These are phyloP conservation scores for Magnusiomyces fungicola DNA, from an alignment of 1,139 yeast species.

Conservation along the genomic window DNA sequence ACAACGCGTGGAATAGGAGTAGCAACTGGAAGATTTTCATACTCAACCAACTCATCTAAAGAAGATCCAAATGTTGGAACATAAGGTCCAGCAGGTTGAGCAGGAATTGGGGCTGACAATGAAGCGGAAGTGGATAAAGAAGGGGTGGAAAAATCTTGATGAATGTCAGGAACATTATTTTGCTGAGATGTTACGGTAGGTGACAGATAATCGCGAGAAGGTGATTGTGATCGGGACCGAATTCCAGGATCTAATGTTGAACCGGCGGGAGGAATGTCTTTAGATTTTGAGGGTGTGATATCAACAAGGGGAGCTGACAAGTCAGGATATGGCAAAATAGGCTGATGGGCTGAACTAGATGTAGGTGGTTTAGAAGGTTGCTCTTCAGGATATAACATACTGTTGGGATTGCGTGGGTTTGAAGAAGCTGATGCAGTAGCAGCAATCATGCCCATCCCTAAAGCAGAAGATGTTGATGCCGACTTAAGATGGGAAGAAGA, in stretches of 20 bases:
- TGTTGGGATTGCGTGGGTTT: neutral
- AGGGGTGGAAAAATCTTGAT: no score
- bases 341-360: neutral
- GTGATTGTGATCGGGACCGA: neutral
- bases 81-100: neutral
- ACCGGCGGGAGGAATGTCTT: no score
- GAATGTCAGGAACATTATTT: no score
- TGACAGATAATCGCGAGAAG: no score
- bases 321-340: constrained; percentile 1
- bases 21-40: constrained; percentile 55
- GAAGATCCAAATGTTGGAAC: constrained; percentile 48
- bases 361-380: neutral
- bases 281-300: no score
- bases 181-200: no score
- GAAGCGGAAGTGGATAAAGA: no score
- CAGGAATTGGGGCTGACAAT: no score
- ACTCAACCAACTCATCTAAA: constrained; percentile 63
- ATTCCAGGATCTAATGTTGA: no score
- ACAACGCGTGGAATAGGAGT: constrained; percentile 73
- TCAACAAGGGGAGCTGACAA: no score
- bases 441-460: neutral
- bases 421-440: neutral
- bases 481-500: neutral
- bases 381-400: neutral
- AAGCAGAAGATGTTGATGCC: neutral